These are phyloP conservation scores for Jasminum sambac DNA, from an alignment of 257 asterid genomes.

Conservation along the genomic window DNA sequence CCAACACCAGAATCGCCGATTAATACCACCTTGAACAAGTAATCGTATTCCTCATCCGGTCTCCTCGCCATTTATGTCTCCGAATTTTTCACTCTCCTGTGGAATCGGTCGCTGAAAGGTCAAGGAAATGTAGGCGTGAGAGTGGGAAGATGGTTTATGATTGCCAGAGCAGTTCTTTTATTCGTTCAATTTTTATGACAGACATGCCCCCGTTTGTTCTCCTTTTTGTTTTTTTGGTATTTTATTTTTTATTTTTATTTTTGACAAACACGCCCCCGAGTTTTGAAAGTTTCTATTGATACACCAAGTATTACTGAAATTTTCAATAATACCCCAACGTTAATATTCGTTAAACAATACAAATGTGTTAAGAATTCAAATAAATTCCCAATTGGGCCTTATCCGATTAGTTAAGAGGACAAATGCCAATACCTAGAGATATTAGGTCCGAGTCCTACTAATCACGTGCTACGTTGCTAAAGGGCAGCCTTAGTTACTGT, in stretches of 20 bases:
- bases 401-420: too few relatives aligned
- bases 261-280: not conserved
- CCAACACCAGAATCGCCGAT: slow-evolving; percentile 80
- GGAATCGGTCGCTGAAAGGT: not conserved
- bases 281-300: not conserved
- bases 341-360: too few relatives aligned
- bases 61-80: slow-evolving; percentile 50
- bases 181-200: not conserved
- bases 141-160: not conserved
- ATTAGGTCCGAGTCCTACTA: too few relatives aligned
- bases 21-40: slow-evolving; percentile 64
- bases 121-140: not conserved
- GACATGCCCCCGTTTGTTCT: slow-evolving; percentile 22
- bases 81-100: not conserved
- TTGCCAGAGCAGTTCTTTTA: not conserved
- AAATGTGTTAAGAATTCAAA: too few relatives aligned
- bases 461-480: too few relatives aligned
- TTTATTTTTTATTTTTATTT: slow-evolving; percentile 12
- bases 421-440: too few relatives aligned
- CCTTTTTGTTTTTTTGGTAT: not conserved
- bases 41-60: slow-evolving; percentile 73
- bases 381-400: too few relatives aligned
- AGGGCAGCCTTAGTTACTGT: too few relatives aligned
- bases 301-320: not conserved
- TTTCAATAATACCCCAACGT: too few relatives aligned